Base-by-base conservation (phyloP, 805 yeast species). In the Ogataea naganishii region DNA sequence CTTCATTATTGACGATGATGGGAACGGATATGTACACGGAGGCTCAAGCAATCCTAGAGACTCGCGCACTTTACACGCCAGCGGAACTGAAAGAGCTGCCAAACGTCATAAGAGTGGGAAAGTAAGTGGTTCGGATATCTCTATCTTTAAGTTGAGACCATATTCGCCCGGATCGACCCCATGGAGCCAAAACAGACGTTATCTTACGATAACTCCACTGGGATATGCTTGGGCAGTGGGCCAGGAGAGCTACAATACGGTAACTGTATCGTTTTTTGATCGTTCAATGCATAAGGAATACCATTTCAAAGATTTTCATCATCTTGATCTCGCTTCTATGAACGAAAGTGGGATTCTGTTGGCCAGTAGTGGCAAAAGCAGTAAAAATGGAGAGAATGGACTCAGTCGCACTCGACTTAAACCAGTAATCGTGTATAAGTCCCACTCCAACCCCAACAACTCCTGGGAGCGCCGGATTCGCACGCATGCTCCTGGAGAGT, bases 101-200 rank as follows among this genome's bases (percentile, higher is more conserved):
- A 18, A 5, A 8, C 18, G 13, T 12, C 32, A 16, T 23, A 8
- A 8, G n/a, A n/a, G n/a, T n/a, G n/a, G n/a, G n/a, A n/a, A n/a
- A n/a, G n/a, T n/a, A n/a, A n/a, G n/a, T n/a, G n/a, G n/a, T n/a
- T n/a, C n/a, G n/a, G n/a, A n/a, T n/a, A n/a, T n/a, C n/a, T n/a
- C n/a, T n/a, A n/a, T n/a, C n/a, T 60, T 57, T 28, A 60, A 57
- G 7, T 44, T 75, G 18, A 61, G 57, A 26, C 88, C 96, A 1
- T 80, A 75, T 42, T 84, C 94, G 3, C 81, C 84, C 1, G 97
- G 97, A 2, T 72, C 80, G 6, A 89, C 97, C 0, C 95, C 95
- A 0, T 86, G 88, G 80, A 54, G 56, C 19, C 57, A 60, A 30
- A 62, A 74, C 30, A 70, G 89, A 53, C 64, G 95, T 31, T 88